Percentiles rank a stretch among this genome's conserved stretches.
phyloP scores from a whole-genome alignment of 352 stramenopile species.

The Thraustochytrium striatum region DNA sequence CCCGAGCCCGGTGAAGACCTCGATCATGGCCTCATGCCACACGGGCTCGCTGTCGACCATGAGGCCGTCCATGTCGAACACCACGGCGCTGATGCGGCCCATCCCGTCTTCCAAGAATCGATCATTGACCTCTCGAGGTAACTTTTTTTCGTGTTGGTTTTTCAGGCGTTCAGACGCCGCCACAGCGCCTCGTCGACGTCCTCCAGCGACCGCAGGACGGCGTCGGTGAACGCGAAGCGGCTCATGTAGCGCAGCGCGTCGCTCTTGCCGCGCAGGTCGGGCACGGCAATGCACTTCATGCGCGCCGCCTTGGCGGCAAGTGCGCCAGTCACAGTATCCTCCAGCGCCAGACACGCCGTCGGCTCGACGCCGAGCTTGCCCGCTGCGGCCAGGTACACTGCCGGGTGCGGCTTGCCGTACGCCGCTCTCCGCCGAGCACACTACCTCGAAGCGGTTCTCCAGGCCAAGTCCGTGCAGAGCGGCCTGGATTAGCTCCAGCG shows the following conservation, averaged over 20 bases:
- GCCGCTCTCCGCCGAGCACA: slow-evolving; percentile 14
- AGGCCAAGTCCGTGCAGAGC: slow-evolving; percentile 30
- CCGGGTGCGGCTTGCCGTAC: slow-evolving; percentile 30
- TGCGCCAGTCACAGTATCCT: slow-evolving; percentile 28
- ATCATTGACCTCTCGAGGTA: no score
- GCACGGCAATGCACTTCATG: slow-evolving; percentile 9
- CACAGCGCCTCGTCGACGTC: slow-evolving; percentile 29
- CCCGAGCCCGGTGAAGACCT: slow-evolving; percentile 8
- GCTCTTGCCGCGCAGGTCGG: no score
- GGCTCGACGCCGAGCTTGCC: not conserved
- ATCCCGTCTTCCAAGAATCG: not conserved
- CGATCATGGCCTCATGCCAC: slow-evolving; percentile 19
- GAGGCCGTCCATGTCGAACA: slow-evolving; percentile 44
- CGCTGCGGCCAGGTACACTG: slow-evolving; percentile 15
- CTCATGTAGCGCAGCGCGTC: not conserved
- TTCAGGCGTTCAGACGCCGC: no score
- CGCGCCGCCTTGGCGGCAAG: slow-evolving; percentile 35
- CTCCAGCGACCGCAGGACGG: not conserved
- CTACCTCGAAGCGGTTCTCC: not conserved
- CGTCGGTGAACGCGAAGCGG: slow-evolving; percentile 3
- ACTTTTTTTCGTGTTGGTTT: no score
- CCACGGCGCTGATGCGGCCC: slow-evolving; percentile 23
- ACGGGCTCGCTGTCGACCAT: slow-evolving; percentile 44
- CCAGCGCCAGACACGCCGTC: slow-evolving; percentile 15
- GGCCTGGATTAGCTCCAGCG: slow-evolving; percentile 13